Conservation (phyloP, 2,329 filamentous ascomycete genomes). For the Diaporthe eres region DNA sequence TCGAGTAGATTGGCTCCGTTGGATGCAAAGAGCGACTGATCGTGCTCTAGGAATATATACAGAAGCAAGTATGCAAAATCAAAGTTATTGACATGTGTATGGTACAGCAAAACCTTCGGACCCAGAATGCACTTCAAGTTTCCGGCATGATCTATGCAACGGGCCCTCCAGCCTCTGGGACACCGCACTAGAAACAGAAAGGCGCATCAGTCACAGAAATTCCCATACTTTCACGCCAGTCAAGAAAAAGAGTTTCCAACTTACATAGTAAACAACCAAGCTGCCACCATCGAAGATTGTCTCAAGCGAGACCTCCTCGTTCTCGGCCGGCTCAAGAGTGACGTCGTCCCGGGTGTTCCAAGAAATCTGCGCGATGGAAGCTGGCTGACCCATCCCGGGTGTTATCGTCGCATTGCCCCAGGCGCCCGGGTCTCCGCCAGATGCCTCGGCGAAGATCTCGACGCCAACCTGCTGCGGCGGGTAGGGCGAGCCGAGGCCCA, state of each 20-base stretch:
- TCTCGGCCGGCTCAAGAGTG: background rate
- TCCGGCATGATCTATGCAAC: background rate
- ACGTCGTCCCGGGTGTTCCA: constrained; percentile 7
- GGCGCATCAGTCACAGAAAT: background rate
- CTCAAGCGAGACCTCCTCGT: background rate
- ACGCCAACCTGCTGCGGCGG: constrained; percentile 22
- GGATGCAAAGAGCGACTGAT: background rate
- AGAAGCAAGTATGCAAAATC: background rate
- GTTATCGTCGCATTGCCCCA: constrained; percentile 19
- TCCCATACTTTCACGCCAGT: rapidly evolving
- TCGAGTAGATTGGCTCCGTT: background rate
- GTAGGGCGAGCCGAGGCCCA: constrained; percentile 18
- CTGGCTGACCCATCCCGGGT: background rate
- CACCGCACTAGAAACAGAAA: background rate
- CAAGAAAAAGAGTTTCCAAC: background rate
- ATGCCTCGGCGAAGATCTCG: constrained; percentile 1
- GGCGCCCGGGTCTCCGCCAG: background rate
- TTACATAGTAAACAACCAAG: constrained; percentile 14
- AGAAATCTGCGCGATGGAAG: background rate
- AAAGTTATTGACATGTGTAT: background rate
- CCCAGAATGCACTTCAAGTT: background rate
- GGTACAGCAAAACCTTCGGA: background rate
- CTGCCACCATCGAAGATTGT: constrained; percentile 2
- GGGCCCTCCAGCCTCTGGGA: background rate
- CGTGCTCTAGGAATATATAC: background rate